Base-by-base conservation (phyloP, 805 yeast species). In the Kluyveromyces dobzhanskii region DNA sequence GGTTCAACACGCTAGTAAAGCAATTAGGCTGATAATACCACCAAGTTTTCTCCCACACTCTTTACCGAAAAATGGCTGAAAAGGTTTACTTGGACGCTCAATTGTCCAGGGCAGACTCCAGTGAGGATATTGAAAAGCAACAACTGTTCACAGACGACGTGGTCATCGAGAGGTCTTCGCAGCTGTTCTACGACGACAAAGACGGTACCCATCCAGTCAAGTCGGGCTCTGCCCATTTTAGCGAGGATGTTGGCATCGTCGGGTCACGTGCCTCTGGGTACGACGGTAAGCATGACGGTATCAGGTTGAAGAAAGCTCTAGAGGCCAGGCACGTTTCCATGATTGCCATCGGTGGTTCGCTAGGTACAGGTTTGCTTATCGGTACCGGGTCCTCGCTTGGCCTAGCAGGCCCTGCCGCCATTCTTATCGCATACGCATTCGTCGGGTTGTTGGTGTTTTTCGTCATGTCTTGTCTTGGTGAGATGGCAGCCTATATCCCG, bases 261-360 rank as follows among this genome's bases (percentile, higher is more conserved):
- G 30, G 6, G 7, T 5, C 13, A 5, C 16, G n/a, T 13, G 6
- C 30, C n/a, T 27, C 16, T 5, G 30, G 11, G n/a, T 27, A 7
- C 23, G 49, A 46, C 35, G 47, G 49, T 9, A 46, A 46, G 34
- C 36, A 19, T 3, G 44, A 41, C 19, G 49, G 48, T 13, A 44
- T 39, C 16, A 34, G 57, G 19, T 40, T 55, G 33, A 56, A 50
- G 37, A 56, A 55, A 41, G 57, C 48, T 14, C 38, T 56, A 17
- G 64, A 70, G 45, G 71, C 82, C 35, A 59, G 86, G 38, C 86
- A 80, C 52, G 69, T 78, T 45, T 70, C 77, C 40, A 76, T 80
- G 82, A 76, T 80, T 53, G 82, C 92, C 46, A 75, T 85, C 47
- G 94, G 92, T 48, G 90, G 92, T 48, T 84, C 90, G 7, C 62